Base-by-base conservation (phyloP, 2,329 filamentous ascomycete genomes). In the Lasiodiplodia sp. region DNA sequence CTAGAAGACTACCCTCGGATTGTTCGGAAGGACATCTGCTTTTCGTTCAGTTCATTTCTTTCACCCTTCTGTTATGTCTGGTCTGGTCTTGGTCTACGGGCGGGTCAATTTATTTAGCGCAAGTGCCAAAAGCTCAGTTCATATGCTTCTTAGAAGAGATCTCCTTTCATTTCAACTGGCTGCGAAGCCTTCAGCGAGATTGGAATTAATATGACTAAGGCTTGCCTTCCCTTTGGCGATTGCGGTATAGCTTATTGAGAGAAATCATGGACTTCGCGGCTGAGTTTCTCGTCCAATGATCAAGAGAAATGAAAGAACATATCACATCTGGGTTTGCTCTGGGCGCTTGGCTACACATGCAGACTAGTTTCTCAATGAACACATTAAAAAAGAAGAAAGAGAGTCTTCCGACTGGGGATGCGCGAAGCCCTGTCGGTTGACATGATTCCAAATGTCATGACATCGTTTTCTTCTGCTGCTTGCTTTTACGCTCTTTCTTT, bases 1-100 rank as follows among this genome's bases (percentile, higher is more conserved):
- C 21, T 51, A 63, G 40, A 63, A 44, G 40, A 63, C 40, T 63
- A 28, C 58, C 57, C 58, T 49, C 23, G 58, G 58, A 14, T 37
- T 63, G 16, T 34, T 60, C 10, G 55, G 55, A 44, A 21, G 56
- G 25, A 60, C n/a, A 5, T 34, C 18, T 31, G 57, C 47, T 28
- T 63, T 37, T 63, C 23, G 10, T 31, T 56, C n/a, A 18, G 21
- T 6, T 38, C 2, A n/a, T 21, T 38, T 21, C 18, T 57, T 57
- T 40, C 52, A 25, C 16, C 52, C 18, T 47, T 47, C 8, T 21
- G 44, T 21, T 47, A 47, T 18, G 40, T 21, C 44, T 47, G 44
- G 44, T n/a, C 21, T 21, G 10, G 0, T 47, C 7, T 7, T 21
- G 7, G 3, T 4, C 18, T 10, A 8, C 44, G 44, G 18, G 5